These are phyloP conservation scores for Saccharomycopsis synnaedendra DNA, from an alignment of 805 yeast genomes.

Conservation along the genomic window DNA sequence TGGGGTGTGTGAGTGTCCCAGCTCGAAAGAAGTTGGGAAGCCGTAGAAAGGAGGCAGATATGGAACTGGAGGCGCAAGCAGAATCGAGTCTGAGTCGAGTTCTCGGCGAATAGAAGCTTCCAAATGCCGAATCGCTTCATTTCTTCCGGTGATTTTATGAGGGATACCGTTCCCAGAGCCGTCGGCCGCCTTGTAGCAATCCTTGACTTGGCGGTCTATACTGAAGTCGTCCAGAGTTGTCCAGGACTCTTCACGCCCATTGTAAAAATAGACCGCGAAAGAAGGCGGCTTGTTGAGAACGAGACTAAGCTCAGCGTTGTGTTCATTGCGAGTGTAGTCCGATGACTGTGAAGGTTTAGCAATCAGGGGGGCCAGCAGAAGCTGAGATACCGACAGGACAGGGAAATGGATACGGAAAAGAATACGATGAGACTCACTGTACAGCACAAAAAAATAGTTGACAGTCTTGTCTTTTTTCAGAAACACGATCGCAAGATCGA, in stretches of 20 bases:
- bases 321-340: conserved; percentile 19
- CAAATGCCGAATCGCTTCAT: conserved; percentile 6
- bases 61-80: too few relatives aligned
- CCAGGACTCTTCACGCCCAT: conserved; percentile 44
- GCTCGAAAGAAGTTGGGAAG: too few relatives aligned
- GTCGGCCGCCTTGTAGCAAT: conserved; percentile 44
- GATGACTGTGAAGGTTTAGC: conserved; percentile 2
- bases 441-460: conserved; percentile 69
- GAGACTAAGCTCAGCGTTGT: conserved; percentile 35
- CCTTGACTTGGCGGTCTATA: conserved; percentile 71
- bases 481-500: conserved; percentile 60
- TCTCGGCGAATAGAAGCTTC: conserved; percentile 1
- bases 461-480: conserved; percentile 62
- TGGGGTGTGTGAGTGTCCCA: too few relatives aligned
- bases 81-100: background rate
- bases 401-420: conserved; percentile 67
- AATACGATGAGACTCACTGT: conserved; percentile 54
- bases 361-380: conserved; percentile 30
- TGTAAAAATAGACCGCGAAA: conserved; percentile 63
- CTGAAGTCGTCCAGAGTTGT: conserved; percentile 76
- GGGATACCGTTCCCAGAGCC: conserved; percentile 9
- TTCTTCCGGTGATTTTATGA: conserved; percentile 14
- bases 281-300: conserved; percentile 53
- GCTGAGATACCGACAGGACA: conserved; percentile 43
- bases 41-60: too few relatives aligned